Evolutionary conservation across 2,329 filamentous ascomycete species (phyloP), one percentile per base, ranked within the genome.

Genomic region (Akanthomyces muscarius): DNA sequence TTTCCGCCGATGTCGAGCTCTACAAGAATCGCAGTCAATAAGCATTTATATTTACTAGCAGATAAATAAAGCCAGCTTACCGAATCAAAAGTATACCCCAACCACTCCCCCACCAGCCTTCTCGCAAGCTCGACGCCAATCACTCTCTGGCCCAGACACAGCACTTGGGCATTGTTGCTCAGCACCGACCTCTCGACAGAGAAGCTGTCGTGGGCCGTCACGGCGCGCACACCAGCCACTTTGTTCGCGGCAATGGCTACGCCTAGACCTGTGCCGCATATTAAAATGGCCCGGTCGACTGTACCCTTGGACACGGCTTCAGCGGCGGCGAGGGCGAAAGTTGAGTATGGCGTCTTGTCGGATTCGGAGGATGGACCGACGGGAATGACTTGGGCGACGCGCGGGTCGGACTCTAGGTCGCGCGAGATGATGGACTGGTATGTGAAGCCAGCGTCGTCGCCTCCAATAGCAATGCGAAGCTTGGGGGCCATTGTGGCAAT

Each of bases 221-320:
- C 91, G 18, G 91, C 91, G 28, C 91, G 81, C 65, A 96, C 86
- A 5, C 91, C 91, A 60, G 86, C 87, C 66, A 96, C 86, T 75
- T 96, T 96, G 82, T 96, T 96, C 67, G 92, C 92, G n/a, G 85
- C 80, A 72, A 96, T 96, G 69, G 91, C 91, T 7, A 96, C 92
- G 21, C 92, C 91, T 8, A 96, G 83, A 0, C 92, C 92, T 0
- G 91, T 96, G 2, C 92, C 91, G 77, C 91, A 96, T 78, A 96
- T 91, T 44, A 92, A 78, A 36, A 96, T 80, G 0, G 90, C 91
- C 57, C 91, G 88, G 76, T 96, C 91, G 58, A 85, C 88, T 69
- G 86, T 81, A 44, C 87, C 88, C 4, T 78, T 74, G 5, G 82
- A 80, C 11, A 90, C 83, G 42, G 89, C 79, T 65, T 78, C 77